Percentiles rank a stretch among this genome's conserved stretches.
These are phyloP conservation scores for Leptographium procerum DNA, from an alignment of 2,329 filamentous ascomycete genomes.

Conservation along the genomic window DNA sequence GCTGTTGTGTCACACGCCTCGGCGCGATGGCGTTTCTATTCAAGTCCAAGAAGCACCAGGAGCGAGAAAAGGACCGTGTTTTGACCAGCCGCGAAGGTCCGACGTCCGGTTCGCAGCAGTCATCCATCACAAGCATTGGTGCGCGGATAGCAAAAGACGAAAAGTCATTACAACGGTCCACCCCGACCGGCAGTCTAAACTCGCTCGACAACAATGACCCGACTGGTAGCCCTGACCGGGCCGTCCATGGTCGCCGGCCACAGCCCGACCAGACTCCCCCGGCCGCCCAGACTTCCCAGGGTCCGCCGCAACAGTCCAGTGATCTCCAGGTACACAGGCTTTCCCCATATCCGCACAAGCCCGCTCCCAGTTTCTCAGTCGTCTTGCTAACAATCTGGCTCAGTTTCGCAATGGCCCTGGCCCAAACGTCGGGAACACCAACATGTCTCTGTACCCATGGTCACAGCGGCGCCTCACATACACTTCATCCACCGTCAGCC, in stretches of 20 bases:
- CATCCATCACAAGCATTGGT: constrained; percentile 33
- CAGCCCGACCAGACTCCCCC: constrained; percentile 29
- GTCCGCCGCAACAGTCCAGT: constrained; percentile 16
- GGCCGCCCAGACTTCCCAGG: constrained; percentile 26
- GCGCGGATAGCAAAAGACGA: constrained; percentile 41
- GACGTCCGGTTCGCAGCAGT: constrained; percentile 31
- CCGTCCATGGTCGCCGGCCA: constrained; percentile 46
- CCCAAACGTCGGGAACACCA: constrained; percentile 40
- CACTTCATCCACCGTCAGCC: constrained; percentile 67
- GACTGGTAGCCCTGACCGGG: constrained; percentile 52
- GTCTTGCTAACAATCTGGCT: neutral
- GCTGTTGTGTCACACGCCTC: constrained; percentile 6
- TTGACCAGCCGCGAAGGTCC: constrained; percentile 43
- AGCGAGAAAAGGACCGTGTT: constrained; percentile 48
- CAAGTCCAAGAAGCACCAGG: constrained; percentile 69
- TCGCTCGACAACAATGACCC: constrained; percentile 54
- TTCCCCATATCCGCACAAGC: too few relatives aligned
- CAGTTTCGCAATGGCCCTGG: constrained; percentile 47
- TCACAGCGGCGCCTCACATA: constrained; percentile 83
- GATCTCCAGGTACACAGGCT: constrained; percentile 9
- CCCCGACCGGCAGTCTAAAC: constrained; percentile 67
- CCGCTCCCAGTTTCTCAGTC: neutral
- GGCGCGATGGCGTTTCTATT: constrained; percentile 67
- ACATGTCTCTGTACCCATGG: constrained; percentile 87
- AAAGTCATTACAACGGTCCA: constrained; percentile 48